Base-by-base conservation (phyloP, 1,139 yeast genomes). In the Yamadazyma diddensiae region DNA sequence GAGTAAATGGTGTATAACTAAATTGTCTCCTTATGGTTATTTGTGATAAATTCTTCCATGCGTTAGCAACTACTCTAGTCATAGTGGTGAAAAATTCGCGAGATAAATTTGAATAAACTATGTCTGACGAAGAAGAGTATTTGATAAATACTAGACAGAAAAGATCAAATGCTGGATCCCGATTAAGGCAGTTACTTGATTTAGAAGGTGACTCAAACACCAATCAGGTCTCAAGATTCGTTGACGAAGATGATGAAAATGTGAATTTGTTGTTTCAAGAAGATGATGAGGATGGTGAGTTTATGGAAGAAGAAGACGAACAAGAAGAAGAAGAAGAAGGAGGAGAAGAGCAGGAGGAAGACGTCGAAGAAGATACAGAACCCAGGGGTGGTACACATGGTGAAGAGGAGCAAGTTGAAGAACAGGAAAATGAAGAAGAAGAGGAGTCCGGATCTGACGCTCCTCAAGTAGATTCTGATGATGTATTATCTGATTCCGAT, bases 121-220 rank as follows among this genome's bases (percentile, higher is more conserved):
- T 52, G 57, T 43, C 52, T 28, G 50, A 46, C 24, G 55, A 49
- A 20, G 62, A 59, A 16, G 77, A 74, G 29, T 67, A 73, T 47
- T 62, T 80, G 42, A 80, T 83, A 46, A 78, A 85, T 10, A 81
- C 94, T 5, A 73, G 96, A 41, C 63, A 79, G 37, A 71, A 88
- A 43, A 77, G 99, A 33, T 60, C 87, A 30, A 92, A 92, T 59
- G 98, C 98, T 1, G 99, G 99, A 8, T 82, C 87, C 33, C 69
- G 94, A 37, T 65, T 92, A 50, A 77, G 78, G 50, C 80, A 80
- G 39, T 69, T 92, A 45, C 65, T 92, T 15, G 82, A 79, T 39
- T 72, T 84, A 25, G 96, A 88, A 49, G 52, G 57, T 12, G 65
- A 55, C 38, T 45, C 52, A 39, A 21, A 13, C 3, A 34, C 30